phyloP scores from a whole-genome alignment of 441 rosid species.

The Macaranga tanarius region DNA sequence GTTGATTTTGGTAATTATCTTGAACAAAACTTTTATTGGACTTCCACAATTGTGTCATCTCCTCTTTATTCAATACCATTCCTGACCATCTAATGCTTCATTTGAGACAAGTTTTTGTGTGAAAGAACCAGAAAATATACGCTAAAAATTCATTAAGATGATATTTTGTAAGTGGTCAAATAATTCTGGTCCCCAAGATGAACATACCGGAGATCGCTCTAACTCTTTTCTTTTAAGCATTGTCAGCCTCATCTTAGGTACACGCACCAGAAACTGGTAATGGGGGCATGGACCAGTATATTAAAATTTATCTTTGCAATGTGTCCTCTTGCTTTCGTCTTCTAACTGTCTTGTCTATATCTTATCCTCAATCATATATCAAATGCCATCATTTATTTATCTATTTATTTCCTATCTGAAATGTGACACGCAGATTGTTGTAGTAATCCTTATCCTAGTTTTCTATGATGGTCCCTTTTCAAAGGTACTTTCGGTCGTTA shows the following conservation, averaged over 20 bases:
- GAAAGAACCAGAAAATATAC: neutral
- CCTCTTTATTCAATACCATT: neutral
- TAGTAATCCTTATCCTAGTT: slow-evolving; percentile 22
- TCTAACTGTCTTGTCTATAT: slow-evolving; percentile 19
- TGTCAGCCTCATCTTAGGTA: neutral
- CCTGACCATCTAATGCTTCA: neutral
- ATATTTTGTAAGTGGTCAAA: neutral
- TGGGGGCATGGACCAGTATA: slow-evolving; percentile 21
- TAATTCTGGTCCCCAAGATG: neutral
- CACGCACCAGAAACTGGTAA: slow-evolving; percentile 3
- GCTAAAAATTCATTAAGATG: neutral
- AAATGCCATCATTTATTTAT: slow-evolving; percentile 5
- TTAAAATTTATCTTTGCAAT: slow-evolving; percentile 19
- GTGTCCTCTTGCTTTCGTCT: slow-evolving; percentile 5
- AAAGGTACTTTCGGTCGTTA: slow-evolving; percentile 22
- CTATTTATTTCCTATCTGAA: slow-evolving; percentile 4
- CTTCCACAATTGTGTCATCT: neutral
- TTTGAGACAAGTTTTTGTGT: neutral
- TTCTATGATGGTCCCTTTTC: slow-evolving; percentile 20
- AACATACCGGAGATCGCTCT: slow-evolving; percentile 9
- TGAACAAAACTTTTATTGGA: neutral
- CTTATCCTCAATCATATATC: slow-evolving; percentile 13
- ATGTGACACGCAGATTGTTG: slow-evolving; percentile 22
- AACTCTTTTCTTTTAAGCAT: neutral
- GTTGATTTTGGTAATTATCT: too few relatives aligned